Conservation (phyloP, 495 filamentous ascomycete genomes). For the Alectoria sarmentosa region DNA sequence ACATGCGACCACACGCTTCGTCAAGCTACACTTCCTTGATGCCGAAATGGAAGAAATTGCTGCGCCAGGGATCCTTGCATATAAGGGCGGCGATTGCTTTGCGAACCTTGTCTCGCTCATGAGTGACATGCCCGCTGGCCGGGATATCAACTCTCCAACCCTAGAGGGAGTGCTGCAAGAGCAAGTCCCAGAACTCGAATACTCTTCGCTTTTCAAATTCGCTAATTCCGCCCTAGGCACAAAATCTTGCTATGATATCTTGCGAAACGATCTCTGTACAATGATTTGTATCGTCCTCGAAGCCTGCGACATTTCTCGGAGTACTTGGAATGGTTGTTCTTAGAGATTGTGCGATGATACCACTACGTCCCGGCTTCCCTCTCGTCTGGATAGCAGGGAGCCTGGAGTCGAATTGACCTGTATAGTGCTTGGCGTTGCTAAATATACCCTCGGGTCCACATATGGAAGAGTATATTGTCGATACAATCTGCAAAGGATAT, state of each 20-base stretch:
- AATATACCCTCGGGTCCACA: background rate
- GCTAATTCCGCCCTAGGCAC: background rate
- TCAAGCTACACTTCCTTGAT: conserved; percentile 86
- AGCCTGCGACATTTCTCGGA: conserved; percentile 5
- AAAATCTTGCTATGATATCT: conserved; percentile 9
- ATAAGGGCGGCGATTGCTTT: conserved; percentile 83
- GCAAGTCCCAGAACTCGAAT: background rate
- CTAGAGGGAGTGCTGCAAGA: conserved; percentile 50
- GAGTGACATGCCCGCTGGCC: conserved; percentile 69
- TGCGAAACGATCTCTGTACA: background rate
- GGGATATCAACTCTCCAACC: conserved; percentile 49
- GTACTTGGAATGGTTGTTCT: background rate
- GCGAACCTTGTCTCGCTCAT: conserved; percentile 81
- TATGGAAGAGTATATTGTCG: background rate
- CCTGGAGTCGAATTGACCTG: background rate
- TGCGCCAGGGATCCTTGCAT: conserved; percentile 83
- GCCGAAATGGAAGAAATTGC: conserved; percentile 91
- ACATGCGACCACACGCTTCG: conserved; percentile 68
- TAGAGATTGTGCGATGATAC: conserved; percentile 15
- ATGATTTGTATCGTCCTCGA: background rate
- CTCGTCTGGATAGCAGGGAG: background rate
- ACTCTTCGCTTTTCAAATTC: background rate
- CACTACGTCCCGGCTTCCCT: conserved; percentile 2
- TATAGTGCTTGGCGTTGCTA: background rate
- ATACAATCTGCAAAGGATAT: background rate